Base-by-base conservation (phyloP, 2,329 filamentous ascomycete species). In the Cyclaneusma minus region DNA sequence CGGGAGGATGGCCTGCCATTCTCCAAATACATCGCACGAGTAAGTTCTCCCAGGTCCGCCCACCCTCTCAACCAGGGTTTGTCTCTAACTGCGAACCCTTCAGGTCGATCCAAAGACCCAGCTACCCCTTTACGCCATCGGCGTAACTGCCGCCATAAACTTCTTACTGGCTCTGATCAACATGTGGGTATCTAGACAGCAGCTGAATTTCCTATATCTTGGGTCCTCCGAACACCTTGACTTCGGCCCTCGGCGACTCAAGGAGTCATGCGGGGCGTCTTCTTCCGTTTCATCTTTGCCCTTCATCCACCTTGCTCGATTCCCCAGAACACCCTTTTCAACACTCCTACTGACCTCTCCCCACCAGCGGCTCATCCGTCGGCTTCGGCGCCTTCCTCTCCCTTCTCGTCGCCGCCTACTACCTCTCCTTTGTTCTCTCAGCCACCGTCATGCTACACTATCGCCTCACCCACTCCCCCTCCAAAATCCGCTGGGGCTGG, bases 331-430 rank as follows among this genome's bases (percentile, higher is more conserved):
- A n/a, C n/a, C n/a, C n/a, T n/a, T n/a, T n/a, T n/a, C n/a, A n/a
- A n/a, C n/a, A n/a, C n/a, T n/a, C n/a, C n/a, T n/a, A n/a, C n/a
- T n/a, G n/a, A n/a, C n/a, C n/a, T n/a, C n/a, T n/a, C n/a, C n/a
- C n/a, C n/a, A n/a, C n/a, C n/a, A n/a, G n/a, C 18, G 55, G 53
- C 5, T 50, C 44, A 1, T 42, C 42, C 5, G 44, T 45, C 0
- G 58, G 54, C 1, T 60, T 63, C 36, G 55, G 55, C 34, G 55
- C 55, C 4, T 45, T 63, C 4, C 45, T 60, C 4, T 56, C 52
- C 1, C 42, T 62, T 3, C 46, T 48, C 5, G 47, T 59, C 13
- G 53, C 51, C 1, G 55, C 50, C 1, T 49, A 60, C 13, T 60
- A 54, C 22, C 46, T 50, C 9, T 57, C 56, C 0, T 62, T 62